A percentile compares a stretch with the other conserved stretches of the same genome.
Conservation (phyloP, 2,329 filamentous ascomycete genomes). For the Cladosporium sp. region DNA sequence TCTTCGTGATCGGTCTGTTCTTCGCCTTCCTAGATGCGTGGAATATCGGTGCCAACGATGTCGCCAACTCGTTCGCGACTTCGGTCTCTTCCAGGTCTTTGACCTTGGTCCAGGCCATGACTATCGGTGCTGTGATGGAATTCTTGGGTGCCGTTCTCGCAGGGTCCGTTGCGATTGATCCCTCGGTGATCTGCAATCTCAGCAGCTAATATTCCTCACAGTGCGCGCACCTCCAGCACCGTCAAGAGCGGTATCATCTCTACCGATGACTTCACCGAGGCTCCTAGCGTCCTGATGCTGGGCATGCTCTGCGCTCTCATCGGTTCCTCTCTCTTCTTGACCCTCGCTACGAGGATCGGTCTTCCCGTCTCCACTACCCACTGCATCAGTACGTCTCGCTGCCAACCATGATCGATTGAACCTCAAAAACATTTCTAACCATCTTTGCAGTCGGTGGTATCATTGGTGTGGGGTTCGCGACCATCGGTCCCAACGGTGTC, state of each 20-base stretch:
- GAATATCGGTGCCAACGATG: conserved; percentile 57
- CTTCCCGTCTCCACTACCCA: conserved; percentile 55
- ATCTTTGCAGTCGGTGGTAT: conserved; percentile 19
- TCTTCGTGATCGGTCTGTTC: conserved; percentile 58
- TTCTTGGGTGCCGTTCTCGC: conserved; percentile 47
- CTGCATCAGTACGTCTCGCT: conserved; percentile 41
- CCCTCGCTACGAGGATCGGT: conserved; percentile 48
- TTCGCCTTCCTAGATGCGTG: conserved; percentile 63
- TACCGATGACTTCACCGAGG: conserved; percentile 39
- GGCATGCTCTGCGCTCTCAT: conserved; percentile 53
- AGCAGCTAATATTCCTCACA: conserved; percentile 10
- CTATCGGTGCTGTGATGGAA: conserved; percentile 47
- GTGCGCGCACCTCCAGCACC: conserved; percentile 41
- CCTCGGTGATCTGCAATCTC: not conserved
- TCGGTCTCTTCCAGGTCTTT: conserved; percentile 48
- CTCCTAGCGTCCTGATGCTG: conserved; percentile 48
- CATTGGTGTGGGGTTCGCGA: conserved; percentile 42
- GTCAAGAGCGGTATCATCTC: conserved; percentile 47
- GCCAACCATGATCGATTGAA: not conserved
- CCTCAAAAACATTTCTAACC: no score
- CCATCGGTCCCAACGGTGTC: conserved; percentile 51
- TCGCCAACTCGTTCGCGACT: conserved; percentile 50
- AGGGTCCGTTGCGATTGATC: conserved; percentile 32
- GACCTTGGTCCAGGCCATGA: conserved; percentile 47
- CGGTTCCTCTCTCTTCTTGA: conserved; percentile 50